Evolutionary conservation across 2,329 filamentous ascomycete genomes (phyloP).

Genomic region (Colletotrichum magnum): DNA sequence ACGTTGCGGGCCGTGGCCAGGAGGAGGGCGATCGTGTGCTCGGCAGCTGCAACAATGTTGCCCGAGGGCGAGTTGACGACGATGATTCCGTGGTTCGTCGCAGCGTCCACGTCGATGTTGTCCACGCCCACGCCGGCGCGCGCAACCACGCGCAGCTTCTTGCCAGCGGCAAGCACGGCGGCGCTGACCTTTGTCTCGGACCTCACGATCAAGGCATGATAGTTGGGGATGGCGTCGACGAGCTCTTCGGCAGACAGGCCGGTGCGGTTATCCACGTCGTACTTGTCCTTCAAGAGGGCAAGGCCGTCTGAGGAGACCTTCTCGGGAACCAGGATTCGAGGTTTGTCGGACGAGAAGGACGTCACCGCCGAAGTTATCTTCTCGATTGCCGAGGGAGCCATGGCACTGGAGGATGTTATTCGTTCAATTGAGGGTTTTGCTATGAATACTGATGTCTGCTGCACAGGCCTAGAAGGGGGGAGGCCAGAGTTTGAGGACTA

Average conservation of each 20-base stretch:
- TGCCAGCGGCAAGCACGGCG: slow-evolving; percentile 74
- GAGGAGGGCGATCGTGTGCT: slow-evolving; percentile 82
- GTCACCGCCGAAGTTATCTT: slow-evolving; percentile 40
- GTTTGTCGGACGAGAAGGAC: slow-evolving; percentile 43
- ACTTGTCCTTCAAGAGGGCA: slow-evolving; percentile 74
- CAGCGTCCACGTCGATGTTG: slow-evolving; percentile 82
- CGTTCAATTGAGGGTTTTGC: background rate
- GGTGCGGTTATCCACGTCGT: slow-evolving; percentile 78
- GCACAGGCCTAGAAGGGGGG: background rate
- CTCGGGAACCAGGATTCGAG: slow-evolving; percentile 79
- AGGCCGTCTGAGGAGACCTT: slow-evolving; percentile 86
- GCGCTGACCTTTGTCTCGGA: slow-evolving; percentile 87
- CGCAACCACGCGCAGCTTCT: slow-evolving; percentile 82
- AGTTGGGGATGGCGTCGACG: slow-evolving; percentile 75
- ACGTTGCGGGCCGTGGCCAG: slow-evolving; percentile 83
- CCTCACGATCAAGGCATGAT: slow-evolving; percentile 83
- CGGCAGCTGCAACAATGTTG: slow-evolving; percentile 85
- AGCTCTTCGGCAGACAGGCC: slow-evolving; percentile 75
- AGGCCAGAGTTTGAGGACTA: background rate
- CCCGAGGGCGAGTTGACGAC: slow-evolving; percentile 86
- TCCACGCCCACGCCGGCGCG: slow-evolving; percentile 87
- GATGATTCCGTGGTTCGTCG: slow-evolving; percentile 80
- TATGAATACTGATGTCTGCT: background rate
- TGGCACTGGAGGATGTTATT: background rate
- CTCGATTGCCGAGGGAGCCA: slow-evolving; percentile 46